phyloP scores from a whole-genome alignment of 1,139 yeast genomes.

The Suhomyces yuchorum region DNA sequence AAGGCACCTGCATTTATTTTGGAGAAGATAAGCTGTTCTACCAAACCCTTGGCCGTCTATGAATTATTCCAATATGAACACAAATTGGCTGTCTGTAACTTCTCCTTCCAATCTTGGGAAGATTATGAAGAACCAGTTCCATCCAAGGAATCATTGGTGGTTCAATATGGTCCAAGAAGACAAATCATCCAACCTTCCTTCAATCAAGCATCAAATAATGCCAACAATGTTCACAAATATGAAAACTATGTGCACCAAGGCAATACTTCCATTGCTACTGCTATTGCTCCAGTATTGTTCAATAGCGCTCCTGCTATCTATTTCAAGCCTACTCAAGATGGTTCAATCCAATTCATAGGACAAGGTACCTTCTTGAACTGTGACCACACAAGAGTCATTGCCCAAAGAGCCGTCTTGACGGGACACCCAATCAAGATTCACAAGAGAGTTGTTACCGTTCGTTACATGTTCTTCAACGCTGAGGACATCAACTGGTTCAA shows the following conservation, averaged over 20 bases:
- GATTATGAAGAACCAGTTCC: conserved; percentile 83
- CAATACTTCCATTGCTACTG: conserved; percentile 71
- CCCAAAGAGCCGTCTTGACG: conserved; percentile 85
- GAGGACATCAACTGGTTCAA: conserved; percentile 90
- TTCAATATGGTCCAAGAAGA: conserved; percentile 93
- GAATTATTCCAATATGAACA: conserved; percentile 85
- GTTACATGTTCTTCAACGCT: conserved; percentile 96
- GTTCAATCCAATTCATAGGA: conserved; percentile 69
- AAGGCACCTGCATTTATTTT: conserved; percentile 59
- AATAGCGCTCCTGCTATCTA: conserved; percentile 80
- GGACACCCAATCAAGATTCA: conserved; percentile 97
- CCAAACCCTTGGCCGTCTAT: conserved; percentile 62
- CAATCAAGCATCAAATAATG: conserved; percentile 73
- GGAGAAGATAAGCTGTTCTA: conserved; percentile 42
- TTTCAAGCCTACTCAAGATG: conserved; percentile 55
- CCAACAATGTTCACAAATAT: conserved; percentile 85
- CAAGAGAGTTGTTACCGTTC: conserved; percentile 84
- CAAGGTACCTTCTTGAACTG: conserved; percentile 88
- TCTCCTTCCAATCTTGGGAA: conserved; percentile 84
- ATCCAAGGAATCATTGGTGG: conserved; percentile 74
- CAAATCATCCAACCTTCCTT: conserved; percentile 82
- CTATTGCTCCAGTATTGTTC: conserved; percentile 86
- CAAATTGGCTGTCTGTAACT: conserved; percentile 78
- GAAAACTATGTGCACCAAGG: conserved; percentile 86
- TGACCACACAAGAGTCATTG: conserved; percentile 81